Evolutionary conservation across 495 filamentous ascomycete genomes (phyloP).

Genomic region (Lichina pygmaea): DNA sequence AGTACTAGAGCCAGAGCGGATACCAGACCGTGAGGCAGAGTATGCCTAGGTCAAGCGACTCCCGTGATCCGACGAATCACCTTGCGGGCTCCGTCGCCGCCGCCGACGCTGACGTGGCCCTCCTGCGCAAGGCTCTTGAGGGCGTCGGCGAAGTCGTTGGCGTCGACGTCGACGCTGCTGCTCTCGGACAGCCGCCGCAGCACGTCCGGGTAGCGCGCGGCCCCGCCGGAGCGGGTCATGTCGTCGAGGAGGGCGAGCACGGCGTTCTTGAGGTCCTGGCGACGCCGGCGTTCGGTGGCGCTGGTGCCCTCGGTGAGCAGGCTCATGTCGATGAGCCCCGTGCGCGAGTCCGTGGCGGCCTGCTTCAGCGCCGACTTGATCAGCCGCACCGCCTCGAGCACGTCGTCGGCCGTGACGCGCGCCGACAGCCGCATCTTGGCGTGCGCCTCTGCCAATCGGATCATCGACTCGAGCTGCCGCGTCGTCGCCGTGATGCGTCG

Average conservation of each 20-base stretch:
- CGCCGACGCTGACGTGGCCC: slow-evolving; percentile 46
- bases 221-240: slow-evolving; percentile 28
- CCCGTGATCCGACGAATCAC: slow-evolving; percentile 54
- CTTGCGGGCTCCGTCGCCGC: slow-evolving; percentile 63
- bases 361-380: slow-evolving; percentile 93
- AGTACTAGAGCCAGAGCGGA: no score
- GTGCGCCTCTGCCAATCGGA: slow-evolving; percentile 84
- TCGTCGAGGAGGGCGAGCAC: slow-evolving; percentile 54
- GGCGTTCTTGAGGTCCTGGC: slow-evolving; percentile 62
- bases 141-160: slow-evolving; percentile 53
- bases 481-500: slow-evolving; percentile 96
- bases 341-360: slow-evolving; percentile 70
- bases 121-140: slow-evolving; percentile 61
- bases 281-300: slow-evolving; percentile 52
- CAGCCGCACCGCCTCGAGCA: slow-evolving; percentile 70
- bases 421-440: slow-evolving; percentile 79
- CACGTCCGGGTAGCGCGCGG: slow-evolving; percentile 54
- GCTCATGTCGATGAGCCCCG: slow-evolving; percentile 90
- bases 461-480: slow-evolving; percentile 87
- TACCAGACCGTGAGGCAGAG: no score
- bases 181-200: slow-evolving; percentile 45
- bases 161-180: slow-evolving; percentile 45
- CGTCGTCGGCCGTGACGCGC: slow-evolving; percentile 55
- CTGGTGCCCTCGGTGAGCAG: slow-evolving; percentile 79
- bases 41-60: slow-evolving; percentile 7